Conservation (phyloP, 441 rosid genomes). For the Croton setiger region DNA sequence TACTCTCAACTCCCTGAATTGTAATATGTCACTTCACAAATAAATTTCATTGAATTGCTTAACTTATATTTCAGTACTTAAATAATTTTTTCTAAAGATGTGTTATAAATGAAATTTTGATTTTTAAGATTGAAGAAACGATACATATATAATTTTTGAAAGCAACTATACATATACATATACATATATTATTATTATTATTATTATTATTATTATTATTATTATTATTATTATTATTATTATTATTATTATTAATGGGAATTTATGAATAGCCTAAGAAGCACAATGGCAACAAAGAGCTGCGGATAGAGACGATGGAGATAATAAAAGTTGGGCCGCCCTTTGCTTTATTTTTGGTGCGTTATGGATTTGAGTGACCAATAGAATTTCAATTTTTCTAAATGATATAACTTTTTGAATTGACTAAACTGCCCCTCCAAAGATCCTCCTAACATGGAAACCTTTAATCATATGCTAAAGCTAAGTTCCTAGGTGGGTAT, state of each 20-base stretch:
- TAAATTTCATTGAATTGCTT: no score
- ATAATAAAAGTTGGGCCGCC: conserved; percentile 34
- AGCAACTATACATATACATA: no score
- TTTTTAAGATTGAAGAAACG: no score
- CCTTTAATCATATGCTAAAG: background rate
- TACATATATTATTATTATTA: no score
- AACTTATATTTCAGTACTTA: no score
- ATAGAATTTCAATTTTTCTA: background rate
- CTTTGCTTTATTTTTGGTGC: conserved; percentile 37
- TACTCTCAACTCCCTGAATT: no score
- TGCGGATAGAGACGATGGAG: conserved; percentile 42
- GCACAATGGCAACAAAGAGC: conserved; percentile 25
- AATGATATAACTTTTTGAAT: background rate
- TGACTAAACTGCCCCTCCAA: conserved; percentile 22
- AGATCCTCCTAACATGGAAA: no score
- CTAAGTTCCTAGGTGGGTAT: background rate
- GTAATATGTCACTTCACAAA: no score
- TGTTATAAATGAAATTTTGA: no score
- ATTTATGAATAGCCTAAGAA: conserved; percentile 16
- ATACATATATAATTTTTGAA: background rate
- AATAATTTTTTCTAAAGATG: no score
- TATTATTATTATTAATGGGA: background rate
- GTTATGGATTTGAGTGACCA: conserved; percentile 44
- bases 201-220: background rate
- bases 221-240: no score